Percentiles rank a stretch among this genome's conserved stretches.
Conservation (phyloP, 495 filamentous ascomycete species). For the Xylaria flabelliformis region DNA sequence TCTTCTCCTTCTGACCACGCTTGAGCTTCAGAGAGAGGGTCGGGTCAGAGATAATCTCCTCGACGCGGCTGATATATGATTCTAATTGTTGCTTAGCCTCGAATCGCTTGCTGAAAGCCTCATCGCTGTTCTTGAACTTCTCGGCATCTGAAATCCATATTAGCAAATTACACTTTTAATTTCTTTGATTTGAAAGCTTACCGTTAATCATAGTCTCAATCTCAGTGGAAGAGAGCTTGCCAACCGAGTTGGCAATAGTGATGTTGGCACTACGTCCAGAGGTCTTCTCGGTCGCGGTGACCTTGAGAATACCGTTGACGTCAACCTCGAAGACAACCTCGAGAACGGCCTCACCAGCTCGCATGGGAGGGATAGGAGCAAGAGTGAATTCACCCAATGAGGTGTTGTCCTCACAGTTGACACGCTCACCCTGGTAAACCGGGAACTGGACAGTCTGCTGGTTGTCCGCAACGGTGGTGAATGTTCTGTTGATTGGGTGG, state of each 20-base stretch:
- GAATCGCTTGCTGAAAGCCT: constrained; percentile 98
- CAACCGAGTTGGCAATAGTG: constrained; percentile 99
- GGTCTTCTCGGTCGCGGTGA: constrained; percentile 98
- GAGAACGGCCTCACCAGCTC: constrained; percentile 95
- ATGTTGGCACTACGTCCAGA: constrained; percentile 98
- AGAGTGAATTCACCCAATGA: constrained; percentile 98
- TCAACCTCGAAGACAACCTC: constrained; percentile 99
- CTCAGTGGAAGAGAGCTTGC: constrained; percentile 92
- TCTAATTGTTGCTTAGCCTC: constrained; percentile 98
- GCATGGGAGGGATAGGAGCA: constrained; percentile 96
- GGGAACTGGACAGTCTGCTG: constrained; percentile 98
- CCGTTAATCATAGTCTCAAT: constrained; percentile 97
- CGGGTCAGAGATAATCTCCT: constrained; percentile 97
- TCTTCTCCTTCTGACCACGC: constrained; percentile 99
- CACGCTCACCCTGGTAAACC: constrained; percentile 97
- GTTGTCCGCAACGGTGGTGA: constrained; percentile 97
- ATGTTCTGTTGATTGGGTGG: constrained; percentile 59
- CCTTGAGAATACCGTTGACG: constrained; percentile 99
- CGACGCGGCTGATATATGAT: constrained; percentile 97
- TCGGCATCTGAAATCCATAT: constrained; percentile 71
- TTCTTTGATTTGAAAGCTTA: constrained; percentile 48
- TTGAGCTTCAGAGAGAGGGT: constrained; percentile 96
- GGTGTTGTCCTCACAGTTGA: constrained; percentile 99
- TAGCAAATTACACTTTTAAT: constrained; percentile 22
- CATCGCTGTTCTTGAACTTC: constrained; percentile 98